A percentile compares a stretch with the other conserved stretches of the same genome.
These are phyloP conservation scores for Protomyces pachydermus DNA, from an alignment of 1,139 yeast genomes.

Conservation along the genomic window DNA sequence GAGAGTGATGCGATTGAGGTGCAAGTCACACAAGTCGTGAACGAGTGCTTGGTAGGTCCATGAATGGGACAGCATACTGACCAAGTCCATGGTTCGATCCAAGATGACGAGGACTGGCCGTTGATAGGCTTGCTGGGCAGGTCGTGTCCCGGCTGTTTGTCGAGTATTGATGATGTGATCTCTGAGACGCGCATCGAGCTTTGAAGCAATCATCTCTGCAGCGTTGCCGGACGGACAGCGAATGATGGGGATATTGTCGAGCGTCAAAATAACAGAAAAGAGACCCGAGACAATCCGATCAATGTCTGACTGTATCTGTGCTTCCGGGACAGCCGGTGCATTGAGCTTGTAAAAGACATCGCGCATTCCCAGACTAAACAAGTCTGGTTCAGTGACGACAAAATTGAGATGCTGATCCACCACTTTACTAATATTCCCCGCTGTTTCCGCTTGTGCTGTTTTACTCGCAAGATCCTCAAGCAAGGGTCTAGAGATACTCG, in stretches of 20 bases:
- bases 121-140: conserved; percentile 37
- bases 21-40: conserved; percentile 78
- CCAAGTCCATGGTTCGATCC: conserved; percentile 84
- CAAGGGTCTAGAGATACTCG: conserved; percentile 66
- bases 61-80: conserved; percentile 92
- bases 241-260: conserved; percentile 70
- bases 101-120: conserved; percentile 74
- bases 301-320: conserved; percentile 62
- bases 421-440: conserved; percentile 72
- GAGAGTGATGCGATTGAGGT: conserved; percentile 71
- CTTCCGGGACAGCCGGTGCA: conserved; percentile 67
- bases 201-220: conserved; percentile 87
- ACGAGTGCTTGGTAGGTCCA: conserved; percentile 98
- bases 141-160: background rate
- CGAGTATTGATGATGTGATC: conserved; percentile 49
- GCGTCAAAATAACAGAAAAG: conserved; percentile 71
- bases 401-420: conserved; percentile 91
- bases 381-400: conserved; percentile 84
- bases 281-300: conserved; percentile 71
- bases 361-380: conserved; percentile 70
- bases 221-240: conserved; percentile 92
- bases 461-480: conserved; percentile 84
- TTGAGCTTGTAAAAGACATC: conserved; percentile 65
- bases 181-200: conserved; percentile 72
- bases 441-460: conserved; percentile 53